These are phyloP conservation scores for Viola odorata DNA, from an alignment of 345 rosid genomes.

Conservation along the genomic window DNA sequence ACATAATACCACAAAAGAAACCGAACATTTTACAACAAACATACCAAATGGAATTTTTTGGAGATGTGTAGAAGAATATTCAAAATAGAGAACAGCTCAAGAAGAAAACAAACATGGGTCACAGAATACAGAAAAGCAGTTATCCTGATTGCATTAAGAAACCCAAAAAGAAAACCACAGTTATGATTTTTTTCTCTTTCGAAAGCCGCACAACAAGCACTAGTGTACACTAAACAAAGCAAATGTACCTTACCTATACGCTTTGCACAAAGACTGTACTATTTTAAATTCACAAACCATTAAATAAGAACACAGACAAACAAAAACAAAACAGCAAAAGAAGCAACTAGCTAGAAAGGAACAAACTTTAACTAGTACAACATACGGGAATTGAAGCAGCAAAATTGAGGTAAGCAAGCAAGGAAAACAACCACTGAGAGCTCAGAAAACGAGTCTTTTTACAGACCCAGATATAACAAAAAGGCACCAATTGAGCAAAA, in stretches of 20 bases:
- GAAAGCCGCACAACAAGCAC: not conserved
- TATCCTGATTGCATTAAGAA: not conserved
- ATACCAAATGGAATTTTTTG: not conserved
- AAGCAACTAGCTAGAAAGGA: conserved; percentile 10
- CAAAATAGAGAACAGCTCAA: not conserved
- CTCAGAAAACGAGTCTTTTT: not conserved
- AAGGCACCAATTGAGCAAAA: not conserved
- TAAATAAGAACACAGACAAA: not conserved
- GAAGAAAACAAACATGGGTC: too few relatives aligned
- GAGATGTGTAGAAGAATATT: not conserved
- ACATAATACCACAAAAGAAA: not conserved
- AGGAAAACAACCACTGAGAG: not conserved
- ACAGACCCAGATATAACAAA: not conserved
- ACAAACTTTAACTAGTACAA: not conserved
- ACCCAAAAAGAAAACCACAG: not conserved
- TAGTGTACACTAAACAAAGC: not conserved
- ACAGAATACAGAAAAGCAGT: too few relatives aligned
- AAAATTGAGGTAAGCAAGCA: not conserved
- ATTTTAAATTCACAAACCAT: not conserved
- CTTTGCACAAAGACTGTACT: not conserved
- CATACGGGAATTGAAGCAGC: not conserved
- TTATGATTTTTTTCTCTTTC: not conserved
- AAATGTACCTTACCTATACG: not conserved
- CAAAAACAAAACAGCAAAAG: not conserved
- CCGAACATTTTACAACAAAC: not conserved